These are phyloP conservation scores for Corynascus novoguineensis DNA, from an alignment of 495 filamentous ascomycete species.

Conservation along the genomic window DNA sequence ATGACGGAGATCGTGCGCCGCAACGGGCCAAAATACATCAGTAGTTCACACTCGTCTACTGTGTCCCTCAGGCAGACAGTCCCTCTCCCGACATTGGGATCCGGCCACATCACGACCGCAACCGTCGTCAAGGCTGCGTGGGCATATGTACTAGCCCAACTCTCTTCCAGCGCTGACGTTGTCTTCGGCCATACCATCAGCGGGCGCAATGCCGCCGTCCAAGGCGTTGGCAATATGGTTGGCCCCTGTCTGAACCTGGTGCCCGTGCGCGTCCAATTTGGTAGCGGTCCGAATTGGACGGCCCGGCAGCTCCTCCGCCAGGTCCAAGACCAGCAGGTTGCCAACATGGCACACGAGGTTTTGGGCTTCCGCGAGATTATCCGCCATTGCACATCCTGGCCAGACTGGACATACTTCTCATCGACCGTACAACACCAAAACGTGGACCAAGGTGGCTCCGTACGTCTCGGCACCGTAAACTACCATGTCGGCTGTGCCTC, in stretches of 20 bases:
- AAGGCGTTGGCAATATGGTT: slow-evolving; percentile 46
- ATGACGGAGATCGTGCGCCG: slow-evolving; percentile 34
- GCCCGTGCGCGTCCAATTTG: slow-evolving; percentile 51
- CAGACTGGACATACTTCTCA: slow-evolving; percentile 29
- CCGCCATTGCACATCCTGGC: slow-evolving; percentile 55
- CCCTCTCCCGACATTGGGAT: slow-evolving; percentile 15
- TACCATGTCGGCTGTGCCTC: slow-evolving; percentile 20
- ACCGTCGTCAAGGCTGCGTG: slow-evolving; percentile 52
- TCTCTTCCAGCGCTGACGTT: slow-evolving; percentile 42
- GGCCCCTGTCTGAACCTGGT: slow-evolving; percentile 53
- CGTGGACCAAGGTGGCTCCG: slow-evolving; percentile 14
- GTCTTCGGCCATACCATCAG: slow-evolving; percentile 51
- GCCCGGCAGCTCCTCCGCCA: slow-evolving; percentile 45
- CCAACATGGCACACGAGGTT: slow-evolving; percentile 37
- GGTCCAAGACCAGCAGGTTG: slow-evolving; percentile 55
- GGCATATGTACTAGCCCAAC: slow-evolving; percentile 49
- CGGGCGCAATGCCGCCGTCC: slow-evolving; percentile 51
- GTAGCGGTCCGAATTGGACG: slow-evolving; percentile 8
- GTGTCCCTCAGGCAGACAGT: slow-evolving; percentile 16
- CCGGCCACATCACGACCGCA: slow-evolving; percentile 45
- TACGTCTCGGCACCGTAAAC: slow-evolving; percentile 12
- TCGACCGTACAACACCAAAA: slow-evolving; percentile 30
- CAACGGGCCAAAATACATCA: slow-evolving; percentile 10
- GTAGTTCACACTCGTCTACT: neutral
- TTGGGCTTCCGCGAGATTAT: slow-evolving; percentile 57